A percentile compares a stretch with the other conserved stretches of the same genome.
Conservation (phyloP, 164 flowering plant species). For the Saururus chinensis region DNA sequence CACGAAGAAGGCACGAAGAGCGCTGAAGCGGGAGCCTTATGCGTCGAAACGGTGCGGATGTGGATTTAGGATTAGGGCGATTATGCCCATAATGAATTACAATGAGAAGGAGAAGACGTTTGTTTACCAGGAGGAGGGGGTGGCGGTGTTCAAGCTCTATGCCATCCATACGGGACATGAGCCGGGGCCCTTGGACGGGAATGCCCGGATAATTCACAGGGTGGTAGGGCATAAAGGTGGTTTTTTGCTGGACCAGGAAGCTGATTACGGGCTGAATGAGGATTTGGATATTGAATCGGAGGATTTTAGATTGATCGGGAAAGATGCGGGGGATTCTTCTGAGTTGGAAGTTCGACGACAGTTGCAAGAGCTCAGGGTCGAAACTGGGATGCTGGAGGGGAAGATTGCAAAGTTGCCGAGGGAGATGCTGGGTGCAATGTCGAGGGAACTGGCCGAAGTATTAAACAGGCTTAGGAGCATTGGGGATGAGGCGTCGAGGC, state of each 20-base stretch:
- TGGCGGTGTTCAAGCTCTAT: constrained; percentile 83
- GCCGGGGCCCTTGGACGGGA: constrained; percentile 96
- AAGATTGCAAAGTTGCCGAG: constrained; percentile 47
- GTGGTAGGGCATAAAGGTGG: constrained; percentile 78
- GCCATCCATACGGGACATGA: constrained; percentile 98
- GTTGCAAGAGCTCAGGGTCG: constrained; percentile 62
- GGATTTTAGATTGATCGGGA: constrained; percentile 43
- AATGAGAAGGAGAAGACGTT: constrained; percentile 95
- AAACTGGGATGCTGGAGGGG: constrained; percentile 61
- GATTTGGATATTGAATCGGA: constrained; percentile 43
- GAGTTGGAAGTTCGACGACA: constrained; percentile 53
- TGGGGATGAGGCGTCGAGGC: constrained; percentile 48
- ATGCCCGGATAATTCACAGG: constrained; percentile 95
- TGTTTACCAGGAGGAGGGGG: constrained; percentile 90
- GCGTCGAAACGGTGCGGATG: constrained; percentile 95
- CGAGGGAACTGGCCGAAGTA: constrained; percentile 62
- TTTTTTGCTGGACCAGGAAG: constrained; percentile 59
- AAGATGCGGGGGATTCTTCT: constrained; percentile 51
- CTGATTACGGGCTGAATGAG: constrained; percentile 62
- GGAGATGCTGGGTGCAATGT: constrained; percentile 48
- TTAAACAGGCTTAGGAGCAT: constrained; percentile 50
- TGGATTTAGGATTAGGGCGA: constrained; percentile 93
- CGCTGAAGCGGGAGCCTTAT: constrained; percentile 89
- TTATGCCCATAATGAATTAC: constrained; percentile 85
- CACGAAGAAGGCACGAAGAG: constrained; percentile 50